Base-by-base conservation (phyloP, 495 filamentous ascomycete genomes). In the Stereocaulon alpinum region DNA sequence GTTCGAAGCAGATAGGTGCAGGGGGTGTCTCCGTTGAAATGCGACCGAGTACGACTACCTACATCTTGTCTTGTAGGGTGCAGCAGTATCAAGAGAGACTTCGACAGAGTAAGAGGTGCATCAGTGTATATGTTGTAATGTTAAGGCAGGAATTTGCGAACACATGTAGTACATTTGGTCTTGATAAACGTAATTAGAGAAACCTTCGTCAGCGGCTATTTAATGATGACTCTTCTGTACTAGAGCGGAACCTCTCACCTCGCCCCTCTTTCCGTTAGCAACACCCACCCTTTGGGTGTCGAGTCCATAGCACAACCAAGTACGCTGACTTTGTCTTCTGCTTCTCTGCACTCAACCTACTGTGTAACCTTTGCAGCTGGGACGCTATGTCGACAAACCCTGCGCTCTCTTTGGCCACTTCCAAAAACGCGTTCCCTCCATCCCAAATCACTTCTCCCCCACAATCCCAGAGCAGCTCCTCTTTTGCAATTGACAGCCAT, bases 361-460 rank as follows among this genome's bases (percentile, higher is more conserved):
- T 55, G 20, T 55, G 24, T 42, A 29, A 14, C 24, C 17, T 27
- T 17, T 40, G 37, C 24, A 30, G 14, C 50, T 47, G 44, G 45
- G 50, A 24, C 56, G 53, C 56, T 10, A 81, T 81, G 78, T 79
- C 77, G 64, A 75, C 76, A 64, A 77, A 74, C 69, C 56, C 72
- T 66, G 69, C 71, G 60, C 72, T 74, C 55, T 68, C 65, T 30
- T 64, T 69, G 60, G 60, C 71, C 52, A 67, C 72, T 58, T 73
- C 75, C 22, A 81, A 81, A 71, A 73, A 72, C 63, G 68, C 71
- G 58, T 77, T 70, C 58, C 67, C 68, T 49, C 61, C 73, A 22
- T 74, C 68, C 64, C 67, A 73, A 56, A 69, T 73, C 29, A 56
- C 64, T 29, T 67, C 71, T 10, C 65, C 76, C 61, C 59, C 76